A percentile compares a stretch with the other conserved stretches of the same genome.
These are phyloP conservation scores for Teratosphaeria nubilosa DNA, from an alignment of 2,329 filamentous ascomycete species.

Conservation along the genomic window DNA sequence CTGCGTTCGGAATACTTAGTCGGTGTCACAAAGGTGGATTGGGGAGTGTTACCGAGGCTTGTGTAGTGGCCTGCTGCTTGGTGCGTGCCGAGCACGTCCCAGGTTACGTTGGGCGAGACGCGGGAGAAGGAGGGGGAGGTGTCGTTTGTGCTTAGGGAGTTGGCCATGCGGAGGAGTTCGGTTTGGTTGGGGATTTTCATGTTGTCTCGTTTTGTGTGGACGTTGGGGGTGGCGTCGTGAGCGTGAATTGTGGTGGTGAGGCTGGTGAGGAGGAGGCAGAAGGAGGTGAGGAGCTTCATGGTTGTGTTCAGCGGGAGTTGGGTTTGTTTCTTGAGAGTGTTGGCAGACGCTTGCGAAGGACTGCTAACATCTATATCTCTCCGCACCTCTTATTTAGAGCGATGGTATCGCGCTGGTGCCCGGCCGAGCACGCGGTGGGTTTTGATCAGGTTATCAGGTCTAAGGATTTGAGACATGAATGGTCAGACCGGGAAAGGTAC, in stretches of 20 bases:
- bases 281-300: conserved; percentile 7
- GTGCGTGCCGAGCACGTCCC: conserved; percentile 19
- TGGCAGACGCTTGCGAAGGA: neutral
- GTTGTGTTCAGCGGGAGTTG: neutral
- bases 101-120: conserved; percentile 17
- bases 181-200: conserved; percentile 10
- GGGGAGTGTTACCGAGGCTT: conserved; percentile 8
- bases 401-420: no score
- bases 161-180: conserved; percentile 15
- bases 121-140: conserved; percentile 17
- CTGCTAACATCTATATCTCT: neutral
- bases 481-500: neutral
- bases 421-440: no score
- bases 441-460: neutral
- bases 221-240: neutral
- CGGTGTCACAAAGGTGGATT: neutral
- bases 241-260: conserved; percentile 1
- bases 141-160: conserved; percentile 14
- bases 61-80: conserved; percentile 18
- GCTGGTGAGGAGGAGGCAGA: conserved; percentile 2
- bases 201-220: neutral
- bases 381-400: no score
- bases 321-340: neutral
- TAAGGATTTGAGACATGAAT: neutral
- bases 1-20: conserved; percentile 3